Conservation (phyloP, 2,329 filamentous ascomycete species). For the Sclerotinia trifoliorum region DNA sequence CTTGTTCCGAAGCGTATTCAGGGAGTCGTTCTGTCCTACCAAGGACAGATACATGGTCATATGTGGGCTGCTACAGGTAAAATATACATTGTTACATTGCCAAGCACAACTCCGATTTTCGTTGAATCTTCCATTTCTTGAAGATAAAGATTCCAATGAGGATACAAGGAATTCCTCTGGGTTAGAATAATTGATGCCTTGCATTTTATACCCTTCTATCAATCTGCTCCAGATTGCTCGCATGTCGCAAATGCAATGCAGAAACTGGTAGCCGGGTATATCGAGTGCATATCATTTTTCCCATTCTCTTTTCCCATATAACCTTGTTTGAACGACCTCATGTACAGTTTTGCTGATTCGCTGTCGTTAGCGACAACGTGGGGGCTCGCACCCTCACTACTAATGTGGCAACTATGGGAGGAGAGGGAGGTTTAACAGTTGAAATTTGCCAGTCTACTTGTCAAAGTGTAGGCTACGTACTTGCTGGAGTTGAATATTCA, state of each 20-base stretch:
- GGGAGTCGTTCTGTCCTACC: constrained; percentile 5
- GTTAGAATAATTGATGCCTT: not conserved
- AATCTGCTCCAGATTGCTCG: not conserved
- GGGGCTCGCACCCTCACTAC: constrained; percentile 22
- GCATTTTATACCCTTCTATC: not conserved
- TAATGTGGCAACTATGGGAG: constrained; percentile 25
- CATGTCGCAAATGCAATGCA: not conserved
- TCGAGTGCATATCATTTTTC: not conserved
- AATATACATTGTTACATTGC: constrained; percentile 13
- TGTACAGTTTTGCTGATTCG: constrained; percentile 3
- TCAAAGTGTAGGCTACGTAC: constrained; percentile 36
- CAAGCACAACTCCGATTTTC: not conserved
- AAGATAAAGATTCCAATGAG: not conserved
- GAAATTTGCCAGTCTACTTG: constrained; percentile 32
- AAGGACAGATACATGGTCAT: constrained; percentile 22
- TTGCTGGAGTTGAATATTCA: constrained; percentile 49
- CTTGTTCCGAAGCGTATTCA: constrained; percentile 18
- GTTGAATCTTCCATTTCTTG: not conserved
- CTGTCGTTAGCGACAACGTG: constrained; percentile 9
- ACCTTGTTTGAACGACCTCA: not conserved
- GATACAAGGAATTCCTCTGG: not conserved
- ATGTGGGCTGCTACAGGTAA: constrained; percentile 24
- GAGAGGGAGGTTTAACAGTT: constrained; percentile 28
- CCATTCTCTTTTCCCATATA: not conserved
- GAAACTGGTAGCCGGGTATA: not conserved